Base-by-base conservation (phyloP, 2,329 filamentous ascomycete genomes). In the Ascochyta viciae-villosae region DNA sequence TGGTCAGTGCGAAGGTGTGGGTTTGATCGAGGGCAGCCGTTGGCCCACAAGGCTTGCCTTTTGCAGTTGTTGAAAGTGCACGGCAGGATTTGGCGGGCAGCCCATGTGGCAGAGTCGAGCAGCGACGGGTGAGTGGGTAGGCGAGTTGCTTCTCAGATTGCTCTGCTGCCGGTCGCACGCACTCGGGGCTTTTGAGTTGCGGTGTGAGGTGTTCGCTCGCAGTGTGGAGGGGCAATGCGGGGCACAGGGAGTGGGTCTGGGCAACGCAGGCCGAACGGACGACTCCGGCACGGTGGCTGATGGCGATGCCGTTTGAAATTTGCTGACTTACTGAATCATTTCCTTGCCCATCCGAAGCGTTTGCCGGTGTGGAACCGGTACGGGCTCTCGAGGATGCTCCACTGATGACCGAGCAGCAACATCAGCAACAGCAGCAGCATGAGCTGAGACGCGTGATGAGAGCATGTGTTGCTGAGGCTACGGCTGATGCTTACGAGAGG, bases 111-210 rank as follows among this genome's bases (percentile, higher is more conserved):
- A 50, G 47, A 47, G 23, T 31, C 26, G 26, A 35, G 43, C 47
- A 27, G 38, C 22, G 16, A 42, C 47, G 26, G 31, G 38, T 42
- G 43, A 42, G 19, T 39, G 53, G 47, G n/a, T 26, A 51, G 47
- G 33, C 43, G 33, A 37, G 26, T 34, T 29, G 39, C 10, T 33
- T 24, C 31, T 44, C 29, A 47, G 10, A 56, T 51, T 51, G 47
- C 47, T 26, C 24, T 56, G 37, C 42, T 47, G 53, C 53, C 42
- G 39, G 47, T 46, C 12, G 47, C 33, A 29, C 47, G 42, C 26
- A 56, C 42, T 51, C 47, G 37, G 53, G 47, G 16, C 34, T 39
- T 51, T 48, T 56, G 47, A 50, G 37, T 47, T 50, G 53, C 53
- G 53, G 53, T 56, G 53, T 56, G 53, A 56, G 42, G 46, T 51